Base-by-base conservation (phyloP, 169 alveolate species). In the Amoebophrya sp. region DNA sequence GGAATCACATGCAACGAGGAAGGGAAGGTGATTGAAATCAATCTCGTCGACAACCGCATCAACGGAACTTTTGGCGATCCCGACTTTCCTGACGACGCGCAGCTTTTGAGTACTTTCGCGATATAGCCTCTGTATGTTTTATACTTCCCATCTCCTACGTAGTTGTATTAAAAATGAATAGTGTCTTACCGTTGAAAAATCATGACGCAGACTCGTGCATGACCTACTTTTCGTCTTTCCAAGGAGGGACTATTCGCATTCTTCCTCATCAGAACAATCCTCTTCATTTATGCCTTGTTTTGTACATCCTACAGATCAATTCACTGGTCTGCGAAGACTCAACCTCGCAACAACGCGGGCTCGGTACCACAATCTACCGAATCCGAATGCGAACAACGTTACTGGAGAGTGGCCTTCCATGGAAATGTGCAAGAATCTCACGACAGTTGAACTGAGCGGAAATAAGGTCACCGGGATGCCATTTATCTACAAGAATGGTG, bases 1-100 rank as follows among this genome's bases (percentile, higher is more conserved):
- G 83, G 83, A 29, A 65, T 65, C 33, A 65, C 83, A 1, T 65
- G 83, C 83, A 65, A 65, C 65, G 65, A 47, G 65, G 65, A 47
- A 18, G 65, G 65, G 65, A 6, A 18, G 6, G 65, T 47, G 65
- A 47, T 47, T 18, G 65, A 47, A 18, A 47, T 47, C 65, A 47
- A 47, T 18, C 65, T 47, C 65, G 65, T 47, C 65, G 65, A 47
- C 65, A 47, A 47, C 18, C 65, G 65, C 18, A 6, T 47, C 29
- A 47, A 47, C 65, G 65, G 65, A 6, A 47, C 65, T 6, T 47
- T 47, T 18, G 18, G 6, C 29, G 18, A 47, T 18, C 65, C 65
- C 6, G 65, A 47, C 18, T 47, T 47, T 18, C 65, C 65, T 6
- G 65, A 47, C 65, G 65, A 47, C 65, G 65, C 65, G 29, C 65